These are phyloP conservation scores for Eragrostis nindensis DNA, from an alignment of 176 grass and related monocot genomes.

Conservation along the genomic window DNA sequence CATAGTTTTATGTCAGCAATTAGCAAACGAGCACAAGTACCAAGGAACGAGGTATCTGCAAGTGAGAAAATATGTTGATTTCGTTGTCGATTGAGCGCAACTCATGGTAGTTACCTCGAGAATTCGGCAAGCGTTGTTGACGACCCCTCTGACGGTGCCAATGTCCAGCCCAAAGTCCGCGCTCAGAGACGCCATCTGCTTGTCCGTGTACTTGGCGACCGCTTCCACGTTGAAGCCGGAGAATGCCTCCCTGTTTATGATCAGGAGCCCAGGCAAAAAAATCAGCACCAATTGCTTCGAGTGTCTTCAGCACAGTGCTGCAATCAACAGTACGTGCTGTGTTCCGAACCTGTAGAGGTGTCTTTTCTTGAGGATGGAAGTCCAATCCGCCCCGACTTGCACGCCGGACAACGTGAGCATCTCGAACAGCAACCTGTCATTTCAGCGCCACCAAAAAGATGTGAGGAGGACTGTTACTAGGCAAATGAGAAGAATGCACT, in stretches of 20 bases:
- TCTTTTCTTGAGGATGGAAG: slow-evolving; percentile 84
- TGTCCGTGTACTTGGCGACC: slow-evolving; percentile 79
- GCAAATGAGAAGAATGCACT: neutral
- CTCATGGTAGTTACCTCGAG: slow-evolving; percentile 88
- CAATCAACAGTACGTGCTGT: neutral
- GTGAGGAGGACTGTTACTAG: slow-evolving; percentile 4
- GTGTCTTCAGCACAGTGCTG: too few species aligned
- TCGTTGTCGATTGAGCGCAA: too few species aligned
- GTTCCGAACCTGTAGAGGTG: slow-evolving; percentile 71
- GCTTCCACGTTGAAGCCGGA: slow-evolving; percentile 77
- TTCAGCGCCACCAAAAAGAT: neutral
- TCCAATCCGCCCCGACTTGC: slow-evolving; percentile 93
- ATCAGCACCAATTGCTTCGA: too few species aligned
- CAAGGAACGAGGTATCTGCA: too few species aligned
- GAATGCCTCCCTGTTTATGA: slow-evolving; percentile 70
- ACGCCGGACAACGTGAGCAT: slow-evolving; percentile 80
- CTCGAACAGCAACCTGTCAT: slow-evolving; percentile 83
- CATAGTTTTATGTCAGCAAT: neutral
- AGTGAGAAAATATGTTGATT: neutral
- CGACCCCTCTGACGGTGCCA: slow-evolving; percentile 68
- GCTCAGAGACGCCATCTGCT: slow-evolving; percentile 76
- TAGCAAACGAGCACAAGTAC: too few species aligned
- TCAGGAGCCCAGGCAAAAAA: neutral
- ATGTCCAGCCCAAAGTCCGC: slow-evolving; percentile 65
- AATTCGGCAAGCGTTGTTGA: slow-evolving; percentile 84